Evolutionary conservation across 352 stramenopile genomes (phyloP), one percentile per base, ranked within the genome.

Genomic region (Phytophthora constricta): DNA sequence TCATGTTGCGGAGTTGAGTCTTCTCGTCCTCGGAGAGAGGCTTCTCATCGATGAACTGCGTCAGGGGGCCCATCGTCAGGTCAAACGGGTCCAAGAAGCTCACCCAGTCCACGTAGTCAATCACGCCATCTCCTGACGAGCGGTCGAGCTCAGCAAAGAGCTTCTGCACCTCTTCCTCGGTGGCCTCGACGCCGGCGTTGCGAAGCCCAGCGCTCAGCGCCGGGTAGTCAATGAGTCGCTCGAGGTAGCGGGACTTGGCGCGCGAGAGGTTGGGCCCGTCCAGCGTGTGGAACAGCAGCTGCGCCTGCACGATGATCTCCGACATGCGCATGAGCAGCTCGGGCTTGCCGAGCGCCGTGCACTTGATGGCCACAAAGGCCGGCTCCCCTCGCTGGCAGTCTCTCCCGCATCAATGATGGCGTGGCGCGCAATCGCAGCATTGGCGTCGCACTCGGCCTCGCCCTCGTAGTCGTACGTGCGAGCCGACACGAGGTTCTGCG

Each of bases 361-460:
- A 93, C 79, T 99, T 99, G 66, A 99, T 94, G 28, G 97, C 97
- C 16, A 97, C 93, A 80, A 99, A 99, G 25, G 95, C 96, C 0
- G 84, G 79, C 65, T 92, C 83, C 77, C 80, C 9, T 58, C 58
- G 2, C 65, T 74, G 1, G 69, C 65, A 1, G 73, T 60, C 23
- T 76, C 62, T 17, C 83, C 86, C 0, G 89, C 84, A 27, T 93
- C 85, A 19, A 91, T 80, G 65, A 96, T 94, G 13, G 89, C 85
- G 61, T 93, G 82, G 27, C 86, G 84, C 16, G 86, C 88, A 59
- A 95, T 96, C 43, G 94, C 79, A 1, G 93, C 84, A 71, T 98
- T 97, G 9, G 79, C 79, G 64, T 99, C 96, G 70, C 96, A 99
- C 23, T 92, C 82, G 1, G 72, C 71, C 68, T 99, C 97, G 51